phyloP scores from a whole-genome alignment of 2,329 filamentous ascomycete genomes.

The Fusarium sp. region DNA sequence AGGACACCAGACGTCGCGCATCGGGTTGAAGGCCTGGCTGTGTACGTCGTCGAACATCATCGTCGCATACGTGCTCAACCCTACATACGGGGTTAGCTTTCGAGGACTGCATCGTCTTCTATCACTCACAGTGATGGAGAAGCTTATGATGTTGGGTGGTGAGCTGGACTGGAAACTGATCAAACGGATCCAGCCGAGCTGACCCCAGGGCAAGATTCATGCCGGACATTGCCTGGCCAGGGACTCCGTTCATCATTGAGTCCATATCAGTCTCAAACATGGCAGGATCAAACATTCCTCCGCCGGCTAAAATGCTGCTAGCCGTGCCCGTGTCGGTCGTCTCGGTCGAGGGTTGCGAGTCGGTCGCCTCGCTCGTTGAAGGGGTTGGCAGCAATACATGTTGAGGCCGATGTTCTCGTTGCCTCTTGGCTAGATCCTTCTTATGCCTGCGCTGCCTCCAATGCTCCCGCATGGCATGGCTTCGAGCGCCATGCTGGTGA shows the following conservation, averaged over 20 bases:
- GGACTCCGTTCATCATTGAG: background rate
- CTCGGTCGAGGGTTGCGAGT: background rate
- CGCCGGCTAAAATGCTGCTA: background rate
- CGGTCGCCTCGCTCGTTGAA: background rate
- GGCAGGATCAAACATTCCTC: background rate
- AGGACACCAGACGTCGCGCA: slow-evolving; percentile 55
- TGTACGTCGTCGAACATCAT: slow-evolving; percentile 48
- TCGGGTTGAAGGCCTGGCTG: slow-evolving; percentile 49
- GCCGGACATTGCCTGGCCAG: slow-evolving; percentile 2
- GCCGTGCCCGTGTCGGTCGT: background rate
- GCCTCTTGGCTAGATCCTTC: slow-evolving; percentile 11
- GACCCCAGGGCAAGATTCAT: slow-evolving; percentile 7
- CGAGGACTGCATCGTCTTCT: no score
- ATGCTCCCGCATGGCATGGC: slow-evolving; percentile 52
- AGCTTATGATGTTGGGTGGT: slow-evolving; percentile 7
- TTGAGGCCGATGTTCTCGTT: slow-evolving; percentile 18
- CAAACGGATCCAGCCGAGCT: slow-evolving; percentile 9
- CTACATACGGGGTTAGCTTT: background rate
- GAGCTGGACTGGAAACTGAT: background rate
- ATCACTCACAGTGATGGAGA: slow-evolving; percentile 5
- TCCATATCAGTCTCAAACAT: background rate
- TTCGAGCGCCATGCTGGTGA: slow-evolving; percentile 24
- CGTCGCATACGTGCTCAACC: slow-evolving; percentile 36
- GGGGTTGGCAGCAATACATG: background rate
- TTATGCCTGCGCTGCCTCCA: slow-evolving; percentile 47